These are phyloP conservation scores for Aureobasidium lini DNA, from an alignment of 2,329 filamentous ascomycete species.

Conservation along the genomic window DNA sequence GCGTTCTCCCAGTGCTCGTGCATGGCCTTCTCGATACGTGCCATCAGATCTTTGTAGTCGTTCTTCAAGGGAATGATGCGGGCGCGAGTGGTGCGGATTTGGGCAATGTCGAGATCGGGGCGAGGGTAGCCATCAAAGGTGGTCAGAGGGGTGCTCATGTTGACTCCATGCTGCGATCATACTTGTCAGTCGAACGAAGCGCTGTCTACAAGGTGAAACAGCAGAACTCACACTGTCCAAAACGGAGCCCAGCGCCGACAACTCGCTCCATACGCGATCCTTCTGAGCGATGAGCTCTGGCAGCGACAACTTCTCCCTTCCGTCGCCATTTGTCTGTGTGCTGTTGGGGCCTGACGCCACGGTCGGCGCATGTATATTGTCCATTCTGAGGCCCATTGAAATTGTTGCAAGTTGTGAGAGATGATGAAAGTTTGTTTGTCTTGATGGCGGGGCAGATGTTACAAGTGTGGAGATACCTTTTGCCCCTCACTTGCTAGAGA, in stretches of 20 bases:
- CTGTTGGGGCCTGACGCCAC: slow-evolving; percentile 67
- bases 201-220: background rate
- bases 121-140: slow-evolving; percentile 89
- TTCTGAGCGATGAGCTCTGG: slow-evolving; percentile 77
- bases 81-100: slow-evolving; percentile 88
- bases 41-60: slow-evolving; percentile 88
- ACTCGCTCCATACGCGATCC: slow-evolving; percentile 74
- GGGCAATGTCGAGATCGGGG: slow-evolving; percentile 88
- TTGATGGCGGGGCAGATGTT: background rate
- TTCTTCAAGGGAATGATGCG: slow-evolving; percentile 85
- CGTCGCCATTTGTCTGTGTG: slow-evolving; percentile 36
- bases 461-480: slow-evolving; percentile 7
- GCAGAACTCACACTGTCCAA: slow-evolving; percentile 59
- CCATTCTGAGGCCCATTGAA: slow-evolving; percentile 52
- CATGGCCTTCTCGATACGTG: slow-evolving; percentile 71
- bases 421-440: background rate
- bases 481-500: slow-evolving; percentile 9
- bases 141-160: slow-evolving; percentile 81
- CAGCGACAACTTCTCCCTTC: slow-evolving; percentile 58
- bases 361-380: slow-evolving; percentile 61
- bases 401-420: background rate
- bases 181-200: slow-evolving; percentile 5
- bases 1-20: slow-evolving; percentile 81
- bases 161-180: slow-evolving; percentile 69
- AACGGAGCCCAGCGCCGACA: slow-evolving; percentile 75